Evolutionary conservation across 2,329 filamentous ascomycete species (phyloP).

Genomic region (Sphaerulina vaccinii): DNA sequence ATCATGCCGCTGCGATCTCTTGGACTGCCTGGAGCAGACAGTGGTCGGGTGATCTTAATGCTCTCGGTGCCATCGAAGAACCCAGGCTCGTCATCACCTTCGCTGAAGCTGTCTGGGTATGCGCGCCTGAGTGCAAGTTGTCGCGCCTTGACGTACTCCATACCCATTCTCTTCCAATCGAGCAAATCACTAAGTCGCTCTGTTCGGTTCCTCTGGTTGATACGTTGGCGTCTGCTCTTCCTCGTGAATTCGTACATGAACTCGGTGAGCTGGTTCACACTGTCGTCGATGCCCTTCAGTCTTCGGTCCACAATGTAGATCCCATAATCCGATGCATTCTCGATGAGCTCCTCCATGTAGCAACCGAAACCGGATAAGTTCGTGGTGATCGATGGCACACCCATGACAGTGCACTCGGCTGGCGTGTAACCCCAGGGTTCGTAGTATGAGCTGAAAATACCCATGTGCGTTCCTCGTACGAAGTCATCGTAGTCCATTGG

Average conservation of each 20-base stretch:
- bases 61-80: constrained; percentile 84
- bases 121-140: constrained; percentile 88
- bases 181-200: constrained; percentile 91
- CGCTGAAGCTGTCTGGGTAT: constrained; percentile 81
- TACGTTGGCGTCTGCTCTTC: constrained; percentile 93
- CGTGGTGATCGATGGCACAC: constrained; percentile 95
- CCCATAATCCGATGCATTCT: constrained; percentile 96
- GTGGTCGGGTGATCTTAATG: constrained; percentile 89
- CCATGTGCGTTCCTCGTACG: constrained; percentile 91
- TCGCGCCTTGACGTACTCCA: constrained; percentile 98
- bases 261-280: constrained; percentile 87
- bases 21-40: constrained; percentile 91
- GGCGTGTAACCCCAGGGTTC: constrained; percentile 99
- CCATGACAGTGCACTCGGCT: constrained; percentile 98
- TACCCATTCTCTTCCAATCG: constrained; percentile 99
- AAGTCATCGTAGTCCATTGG: constrained; percentile 98
- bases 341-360: constrained; percentile 99
- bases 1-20: constrained; percentile 93
- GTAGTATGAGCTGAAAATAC: constrained; percentile 96
- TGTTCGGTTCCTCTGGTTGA: constrained; percentile 97
- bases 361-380: constrained; percentile 97
- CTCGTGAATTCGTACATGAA: constrained; percentile 92
- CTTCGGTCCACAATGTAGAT: constrained; percentile 98
- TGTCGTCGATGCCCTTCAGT: constrained; percentile 93
- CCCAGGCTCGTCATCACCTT: constrained; percentile 70